Evolutionary conservation across 2,329 filamentous ascomycete genomes (phyloP).

Genomic region (Talaromyces albobiverticillius): DNA sequence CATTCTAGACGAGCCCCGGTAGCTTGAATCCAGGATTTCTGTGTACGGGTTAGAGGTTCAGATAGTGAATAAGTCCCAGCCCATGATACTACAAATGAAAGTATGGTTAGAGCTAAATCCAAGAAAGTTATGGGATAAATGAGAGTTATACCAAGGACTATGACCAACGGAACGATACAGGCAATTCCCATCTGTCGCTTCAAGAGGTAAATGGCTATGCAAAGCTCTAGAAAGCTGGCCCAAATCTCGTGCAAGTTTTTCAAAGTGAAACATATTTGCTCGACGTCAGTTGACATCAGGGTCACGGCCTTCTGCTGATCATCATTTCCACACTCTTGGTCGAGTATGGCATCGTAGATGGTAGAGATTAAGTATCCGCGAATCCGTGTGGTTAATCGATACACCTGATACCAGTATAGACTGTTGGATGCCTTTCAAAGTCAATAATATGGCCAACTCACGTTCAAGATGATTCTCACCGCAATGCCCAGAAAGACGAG

Average conservation of each 20-base stretch:
- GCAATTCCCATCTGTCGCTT: constrained; percentile 41
- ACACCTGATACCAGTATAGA: constrained; percentile 40
- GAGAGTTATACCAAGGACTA: constrained; percentile 27
- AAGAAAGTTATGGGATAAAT: too few relatives aligned
- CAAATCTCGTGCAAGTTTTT: constrained; percentile 44
- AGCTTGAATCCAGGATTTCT: too few relatives aligned
- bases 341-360: constrained; percentile 46
- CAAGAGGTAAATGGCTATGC: constrained; percentile 43
- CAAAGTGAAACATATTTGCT: constrained; percentile 41
- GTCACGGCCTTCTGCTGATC: constrained; percentile 39
- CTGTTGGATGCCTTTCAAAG: constrained; percentile 33
- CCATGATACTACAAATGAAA: constrained; percentile 27
- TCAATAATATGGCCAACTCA: not conserved
- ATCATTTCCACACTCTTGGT: constrained; percentile 28
- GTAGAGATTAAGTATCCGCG: constrained; percentile 44
- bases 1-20: too few relatives aligned
- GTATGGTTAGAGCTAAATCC: too few relatives aligned
- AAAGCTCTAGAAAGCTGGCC: constrained; percentile 44
- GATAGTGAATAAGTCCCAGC: too few relatives aligned
- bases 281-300: constrained; percentile 47
- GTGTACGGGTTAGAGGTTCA: too few relatives aligned
- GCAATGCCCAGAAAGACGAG: constrained; percentile 43
- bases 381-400: constrained; percentile 42
- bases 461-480: constrained; percentile 22
- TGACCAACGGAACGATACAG: constrained; percentile 37